phyloP scores from a whole-genome alignment of 192 early-diverging fungal genomes.

The Rhizophagus sp. region DNA sequence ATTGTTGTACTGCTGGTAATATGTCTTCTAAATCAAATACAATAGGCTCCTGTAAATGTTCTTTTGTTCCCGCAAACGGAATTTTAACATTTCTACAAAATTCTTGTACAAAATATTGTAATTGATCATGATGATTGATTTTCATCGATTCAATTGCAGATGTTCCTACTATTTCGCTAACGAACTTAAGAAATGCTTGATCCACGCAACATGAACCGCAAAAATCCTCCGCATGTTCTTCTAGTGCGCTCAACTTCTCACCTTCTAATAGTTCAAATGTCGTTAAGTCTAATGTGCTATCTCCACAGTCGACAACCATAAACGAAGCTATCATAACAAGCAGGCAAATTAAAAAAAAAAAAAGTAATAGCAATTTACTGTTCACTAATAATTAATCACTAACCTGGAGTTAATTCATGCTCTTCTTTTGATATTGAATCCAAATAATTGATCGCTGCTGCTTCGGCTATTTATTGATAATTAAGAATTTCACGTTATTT shows the following conservation, averaged over 20 bases:
- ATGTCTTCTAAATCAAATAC: conserved; percentile 20
- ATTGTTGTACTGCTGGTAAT: conserved; percentile 4
- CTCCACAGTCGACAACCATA: conserved; percentile 61
- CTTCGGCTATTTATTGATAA: conserved; percentile 17
- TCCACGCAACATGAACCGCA: conserved; percentile 54
- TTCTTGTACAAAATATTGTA: conserved; percentile 15
- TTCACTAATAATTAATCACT: too few relatives aligned
- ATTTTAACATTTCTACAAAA: neutral
- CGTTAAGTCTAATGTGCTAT: conserved; percentile 60
- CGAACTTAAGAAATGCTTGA: conserved; percentile 44
- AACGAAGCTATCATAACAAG: conserved; percentile 35
- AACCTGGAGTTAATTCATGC: neutral
- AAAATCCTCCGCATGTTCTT: conserved; percentile 48
- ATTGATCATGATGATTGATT: conserved; percentile 18
- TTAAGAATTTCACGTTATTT: neutral
- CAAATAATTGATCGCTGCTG: conserved; percentile 25
- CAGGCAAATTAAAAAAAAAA: too few relatives aligned
- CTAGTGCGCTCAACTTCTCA: conserved; percentile 46
- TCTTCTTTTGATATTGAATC: neutral
- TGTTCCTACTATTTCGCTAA: conserved; percentile 44
- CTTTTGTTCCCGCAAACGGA: neutral
- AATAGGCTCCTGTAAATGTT: neutral
- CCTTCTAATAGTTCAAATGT: conserved; percentile 33
- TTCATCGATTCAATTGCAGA: conserved; percentile 29
- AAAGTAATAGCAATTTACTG: too few relatives aligned